phyloP scores from a whole-genome alignment of 495 filamentous ascomycete species.

The Hypoxylon intermedium region DNA sequence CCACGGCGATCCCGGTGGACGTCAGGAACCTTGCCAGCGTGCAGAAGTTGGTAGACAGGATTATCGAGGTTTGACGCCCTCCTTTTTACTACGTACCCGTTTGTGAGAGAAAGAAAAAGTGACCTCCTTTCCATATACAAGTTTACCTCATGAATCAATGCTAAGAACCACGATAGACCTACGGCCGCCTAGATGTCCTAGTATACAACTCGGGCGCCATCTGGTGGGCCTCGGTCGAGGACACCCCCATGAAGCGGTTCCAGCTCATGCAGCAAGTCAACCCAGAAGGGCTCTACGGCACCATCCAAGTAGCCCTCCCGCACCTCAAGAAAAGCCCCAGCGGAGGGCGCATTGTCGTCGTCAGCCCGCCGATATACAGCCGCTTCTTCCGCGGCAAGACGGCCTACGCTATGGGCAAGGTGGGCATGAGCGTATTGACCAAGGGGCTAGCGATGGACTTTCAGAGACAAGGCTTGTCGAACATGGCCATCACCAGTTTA shows the following conservation, averaged over 20 bases:
- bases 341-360: slow-evolving; percentile 75
- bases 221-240: slow-evolving; percentile 79
- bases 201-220: slow-evolving; percentile 89
- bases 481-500: slow-evolving; percentile 81
- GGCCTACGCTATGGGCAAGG: slow-evolving; percentile 86
- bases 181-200: slow-evolving; percentile 71
- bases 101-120: too few species aligned
- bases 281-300: slow-evolving; percentile 74
- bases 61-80: slow-evolving; percentile 54
- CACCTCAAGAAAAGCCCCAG: slow-evolving; percentile 51
- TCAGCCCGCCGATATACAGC: slow-evolving; percentile 84
- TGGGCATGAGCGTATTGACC: slow-evolving; percentile 82
- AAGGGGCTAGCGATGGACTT: slow-evolving; percentile 88
- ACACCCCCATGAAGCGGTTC: slow-evolving; percentile 80
- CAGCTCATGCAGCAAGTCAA: slow-evolving; percentile 85
- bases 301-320: slow-evolving; percentile 71
- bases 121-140: background rate
- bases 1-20: slow-evolving; percentile 73
- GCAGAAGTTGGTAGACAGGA: slow-evolving; percentile 64
- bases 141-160: too few species aligned
- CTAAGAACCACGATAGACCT: slow-evolving; percentile 45
- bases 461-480: slow-evolving; percentile 64
- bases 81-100: background rate
- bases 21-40: slow-evolving; percentile 70
- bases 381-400: slow-evolving; percentile 88